A percentile compares a stretch with the other conserved stretches of the same genome.
Evolutionary conservation across 352 stramenopile species (phyloP).

Genomic region (Nothophytophthora sp.): DNA sequence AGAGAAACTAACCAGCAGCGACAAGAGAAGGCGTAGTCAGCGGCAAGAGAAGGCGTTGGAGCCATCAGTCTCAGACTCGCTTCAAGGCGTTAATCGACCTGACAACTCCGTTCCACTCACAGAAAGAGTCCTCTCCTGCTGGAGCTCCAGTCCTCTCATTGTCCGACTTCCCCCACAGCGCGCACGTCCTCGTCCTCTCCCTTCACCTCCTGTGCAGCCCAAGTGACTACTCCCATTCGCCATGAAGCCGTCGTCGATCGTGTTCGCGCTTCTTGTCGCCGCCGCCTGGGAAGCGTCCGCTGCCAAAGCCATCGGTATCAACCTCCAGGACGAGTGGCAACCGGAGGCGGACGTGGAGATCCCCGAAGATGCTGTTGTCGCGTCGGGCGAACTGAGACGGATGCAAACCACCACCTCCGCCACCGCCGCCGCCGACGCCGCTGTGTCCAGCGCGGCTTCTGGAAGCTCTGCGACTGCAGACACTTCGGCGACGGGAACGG

Average conservation of each 20-base stretch:
- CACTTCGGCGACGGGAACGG: slow-evolving; percentile 22
- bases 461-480: slow-evolving; percentile 17
- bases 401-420: slow-evolving; percentile 26
- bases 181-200: slow-evolving; percentile 1
- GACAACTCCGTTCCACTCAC: too few relatives aligned
- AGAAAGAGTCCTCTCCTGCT: slow-evolving; percentile 1
- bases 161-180: slow-evolving; percentile 20
- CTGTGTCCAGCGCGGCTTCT: slow-evolving; percentile 17
- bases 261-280: slow-evolving; percentile 20
- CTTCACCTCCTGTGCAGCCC: neutral
- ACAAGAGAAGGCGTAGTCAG: too few relatives aligned
- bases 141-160: slow-evolving; percentile 21
- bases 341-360: slow-evolving; percentile 25
- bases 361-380: slow-evolving; percentile 9
- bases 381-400: slow-evolving; percentile 18
- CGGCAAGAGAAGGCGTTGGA: too few relatives aligned
- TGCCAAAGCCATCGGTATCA: slow-evolving; percentile 9
- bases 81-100: too few relatives aligned
- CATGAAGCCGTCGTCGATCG: slow-evolving; percentile 35
- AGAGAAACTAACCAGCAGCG: too few relatives aligned
- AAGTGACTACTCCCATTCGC: neutral
- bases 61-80: too few relatives aligned
- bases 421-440: too few relatives aligned
- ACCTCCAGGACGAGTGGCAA: slow-evolving; percentile 20
- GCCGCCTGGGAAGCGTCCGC: slow-evolving; percentile 12